These are phyloP conservation scores for Astragalus glycyphyllos DNA, from an alignment of 306 rosid genomes.

Conservation along the genomic window DNA sequence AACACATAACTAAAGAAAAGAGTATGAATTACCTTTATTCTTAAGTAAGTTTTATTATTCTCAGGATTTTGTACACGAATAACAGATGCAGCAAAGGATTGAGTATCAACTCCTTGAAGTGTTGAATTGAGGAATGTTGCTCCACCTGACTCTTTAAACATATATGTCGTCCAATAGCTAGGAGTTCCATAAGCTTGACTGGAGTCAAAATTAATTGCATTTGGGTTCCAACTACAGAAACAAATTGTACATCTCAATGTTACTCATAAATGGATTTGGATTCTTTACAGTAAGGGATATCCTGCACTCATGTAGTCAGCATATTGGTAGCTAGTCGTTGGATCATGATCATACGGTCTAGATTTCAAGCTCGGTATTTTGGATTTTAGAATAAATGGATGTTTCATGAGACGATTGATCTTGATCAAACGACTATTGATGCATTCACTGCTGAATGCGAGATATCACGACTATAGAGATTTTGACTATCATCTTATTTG, in stretches of 20 bases:
- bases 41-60: slow-evolving; percentile 47
- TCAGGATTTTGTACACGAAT: slow-evolving; percentile 55
- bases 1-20: not conserved
- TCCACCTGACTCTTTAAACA: slow-evolving; percentile 42
- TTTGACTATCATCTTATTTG: no score
- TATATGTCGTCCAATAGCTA: slow-evolving; percentile 77
- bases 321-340: no score
- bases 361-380: no score
- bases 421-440: no score
- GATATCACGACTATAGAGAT: not conserved
- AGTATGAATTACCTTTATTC: slow-evolving; percentile 64
- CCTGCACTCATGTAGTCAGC: no score
- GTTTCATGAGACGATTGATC: no score
- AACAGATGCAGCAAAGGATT: slow-evolving; percentile 66
- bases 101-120: slow-evolving; percentile 48
- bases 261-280: not conserved
- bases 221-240: slow-evolving; percentile 77
- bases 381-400: not conserved
- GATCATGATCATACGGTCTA: not conserved
- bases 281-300: no score
- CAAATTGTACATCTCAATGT: slow-evolving; percentile 27
- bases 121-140: slow-evolving; percentile 60
- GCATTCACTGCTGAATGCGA: not conserved
- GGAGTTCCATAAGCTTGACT: slow-evolving; percentile 75
- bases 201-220: slow-evolving; percentile 77